Evolutionary conservation across 768 basidiomycete species (phyloP).

Genomic region (Kwoniella heveanensis): DNA sequence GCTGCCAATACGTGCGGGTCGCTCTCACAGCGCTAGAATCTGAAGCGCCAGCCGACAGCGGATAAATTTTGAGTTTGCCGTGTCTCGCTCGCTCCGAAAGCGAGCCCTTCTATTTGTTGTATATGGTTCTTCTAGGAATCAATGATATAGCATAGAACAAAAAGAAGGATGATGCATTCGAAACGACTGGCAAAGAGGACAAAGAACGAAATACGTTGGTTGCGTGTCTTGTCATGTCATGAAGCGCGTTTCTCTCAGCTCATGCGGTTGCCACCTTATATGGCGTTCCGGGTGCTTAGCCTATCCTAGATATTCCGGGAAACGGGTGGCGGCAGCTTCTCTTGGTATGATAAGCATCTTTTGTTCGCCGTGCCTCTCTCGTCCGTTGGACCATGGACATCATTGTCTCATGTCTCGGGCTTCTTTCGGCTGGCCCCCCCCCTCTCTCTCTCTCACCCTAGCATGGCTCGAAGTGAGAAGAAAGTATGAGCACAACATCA

Average conservation of each 20-base stretch:
- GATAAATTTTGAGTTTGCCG: not conserved
- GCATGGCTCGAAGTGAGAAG: too few species aligned
- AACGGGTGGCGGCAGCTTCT: not conserved
- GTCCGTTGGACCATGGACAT: too few species aligned
- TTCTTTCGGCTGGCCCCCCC: too few species aligned
- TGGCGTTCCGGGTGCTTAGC: slow-evolving; percentile 1
- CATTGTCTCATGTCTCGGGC: too few species aligned
- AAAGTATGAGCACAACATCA: too few species aligned
- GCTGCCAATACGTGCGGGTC: too few species aligned
- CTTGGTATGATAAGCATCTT: not conserved
- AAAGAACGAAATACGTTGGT: not conserved
- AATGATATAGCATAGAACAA: too few species aligned
- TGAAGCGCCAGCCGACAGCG: not conserved
- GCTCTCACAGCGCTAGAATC: not conserved
- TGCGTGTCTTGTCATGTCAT: not conserved
- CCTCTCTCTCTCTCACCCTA: too few species aligned
- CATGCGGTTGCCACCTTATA: too few species aligned
- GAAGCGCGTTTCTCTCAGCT: not conserved
- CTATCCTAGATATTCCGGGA: not conserved
- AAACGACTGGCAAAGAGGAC: not conserved
- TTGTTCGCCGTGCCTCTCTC: too few species aligned
- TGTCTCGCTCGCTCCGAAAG: not conserved
- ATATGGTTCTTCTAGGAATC: too few species aligned
- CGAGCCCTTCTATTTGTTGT: not conserved
- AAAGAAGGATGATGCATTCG: too few species aligned